Evolutionary conservation across 1,139 yeast genomes (phyloP).

Genomic region (Insectozyma bohioensis): DNA sequence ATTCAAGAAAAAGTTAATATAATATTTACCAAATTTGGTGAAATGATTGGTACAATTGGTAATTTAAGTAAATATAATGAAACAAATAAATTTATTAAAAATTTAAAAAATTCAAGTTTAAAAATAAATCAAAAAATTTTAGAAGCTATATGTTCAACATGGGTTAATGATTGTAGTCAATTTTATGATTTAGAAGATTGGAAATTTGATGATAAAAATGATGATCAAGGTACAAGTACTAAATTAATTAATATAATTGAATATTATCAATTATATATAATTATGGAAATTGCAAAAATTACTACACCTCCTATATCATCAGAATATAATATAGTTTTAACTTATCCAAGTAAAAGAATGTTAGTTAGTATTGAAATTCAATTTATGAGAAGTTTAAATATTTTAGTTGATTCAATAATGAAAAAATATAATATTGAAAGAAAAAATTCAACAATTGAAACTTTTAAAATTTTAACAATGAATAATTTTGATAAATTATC

Average conservation of each 20-base stretch:
- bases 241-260: slow-evolving; percentile 38
- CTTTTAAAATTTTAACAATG: slow-evolving; percentile 45
- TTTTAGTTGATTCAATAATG: slow-evolving; percentile 44
- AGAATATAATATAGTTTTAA: slow-evolving; percentile 28
- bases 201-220: slow-evolving; percentile 27
- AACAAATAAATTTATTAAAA: slow-evolving; percentile 39
- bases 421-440: slow-evolving; percentile 41
- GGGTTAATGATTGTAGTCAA: slow-evolving; percentile 51
- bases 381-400: slow-evolving; percentile 47
- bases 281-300: slow-evolving; percentile 29
- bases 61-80: slow-evolving; percentile 32
- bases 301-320: slow-evolving; percentile 17
- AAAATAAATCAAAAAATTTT: slow-evolving; percentile 40
- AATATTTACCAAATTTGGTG: slow-evolving; percentile 36
- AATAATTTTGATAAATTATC: slow-evolving; percentile 44
- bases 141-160: slow-evolving; percentile 46
- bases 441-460: slow-evolving; percentile 23
- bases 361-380: slow-evolving; percentile 48
- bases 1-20: slow-evolving; percentile 30
- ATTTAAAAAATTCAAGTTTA: slow-evolving; percentile 31
- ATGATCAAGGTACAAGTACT: slow-evolving; percentile 26
- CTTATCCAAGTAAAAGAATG: slow-evolving; percentile 43
- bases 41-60: slow-evolving; percentile 33
- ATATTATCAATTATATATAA: slow-evolving; percentile 36
- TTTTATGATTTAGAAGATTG: slow-evolving; percentile 46